A percentile compares a stretch with the other conserved stretches of the same genome.
These are phyloP conservation scores for Fraxinus velutina DNA, from an alignment of 305 asterid genomes.

Conservation along the genomic window DNA sequence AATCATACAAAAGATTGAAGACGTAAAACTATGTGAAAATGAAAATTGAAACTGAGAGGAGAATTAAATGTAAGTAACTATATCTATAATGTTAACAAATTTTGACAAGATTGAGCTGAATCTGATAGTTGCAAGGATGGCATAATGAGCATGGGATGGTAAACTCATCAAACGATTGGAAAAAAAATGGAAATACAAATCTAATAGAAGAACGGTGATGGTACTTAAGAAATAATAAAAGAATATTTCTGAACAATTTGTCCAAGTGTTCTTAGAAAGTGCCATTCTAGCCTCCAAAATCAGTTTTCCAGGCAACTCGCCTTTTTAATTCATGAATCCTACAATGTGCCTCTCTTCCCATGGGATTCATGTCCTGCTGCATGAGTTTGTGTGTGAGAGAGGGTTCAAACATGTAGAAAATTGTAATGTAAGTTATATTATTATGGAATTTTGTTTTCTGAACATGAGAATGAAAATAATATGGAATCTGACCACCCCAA, in stretches of 20 bases:
- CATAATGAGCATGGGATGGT: conserved; percentile 2
- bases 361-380: not conserved
- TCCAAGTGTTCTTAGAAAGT: not conserved
- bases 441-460: not conserved
- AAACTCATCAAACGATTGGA: not conserved
- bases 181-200: not conserved
- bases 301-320: not conserved
- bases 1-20: not conserved
- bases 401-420: not conserved
- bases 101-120: not conserved
- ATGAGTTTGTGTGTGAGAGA: not conserved
- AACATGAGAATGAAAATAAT: conserved; percentile 1
- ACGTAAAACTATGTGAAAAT: not conserved
- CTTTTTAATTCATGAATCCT: not conserved
- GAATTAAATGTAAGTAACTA: conserved; percentile 2
- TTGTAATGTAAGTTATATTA: not conserved
- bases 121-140: conserved; percentile 1
- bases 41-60: not conserved
- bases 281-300: not conserved
- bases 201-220: not conserved
- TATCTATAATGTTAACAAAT: not conserved
- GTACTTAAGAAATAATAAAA: not conserved
- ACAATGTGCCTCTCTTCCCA: not conserved
- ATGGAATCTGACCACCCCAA: conserved; percentile 3
- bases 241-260: conserved; percentile 1